A percentile compares a stretch with the other conserved stretches of the same genome.
These are phyloP conservation scores for Tricholoma matsutake DNA, from an alignment of 768 basidiomycete genomes.

Conservation along the genomic window DNA sequence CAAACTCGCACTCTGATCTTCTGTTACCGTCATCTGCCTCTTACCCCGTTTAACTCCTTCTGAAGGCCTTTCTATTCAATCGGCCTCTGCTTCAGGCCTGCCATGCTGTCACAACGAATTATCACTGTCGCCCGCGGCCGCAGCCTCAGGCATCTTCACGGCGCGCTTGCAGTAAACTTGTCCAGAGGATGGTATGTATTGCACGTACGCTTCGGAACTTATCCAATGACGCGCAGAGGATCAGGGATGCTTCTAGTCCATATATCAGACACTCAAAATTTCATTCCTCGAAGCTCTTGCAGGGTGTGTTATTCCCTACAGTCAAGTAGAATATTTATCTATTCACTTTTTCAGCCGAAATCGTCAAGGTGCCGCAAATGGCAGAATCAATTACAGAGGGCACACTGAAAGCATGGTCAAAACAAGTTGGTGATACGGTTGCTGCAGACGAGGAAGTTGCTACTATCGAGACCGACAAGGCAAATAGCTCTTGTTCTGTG, in stretches of 20 bases:
- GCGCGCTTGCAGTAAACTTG: constrained; percentile 30
- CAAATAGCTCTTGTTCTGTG: constrained; percentile 27
- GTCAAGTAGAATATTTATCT: neutral
- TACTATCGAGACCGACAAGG: constrained; percentile 99
- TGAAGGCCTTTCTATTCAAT: neutral
- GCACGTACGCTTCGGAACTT: constrained; percentile 5
- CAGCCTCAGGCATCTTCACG: constrained; percentile 36
- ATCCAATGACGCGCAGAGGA: constrained; percentile 10
- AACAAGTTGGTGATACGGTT: constrained; percentile 90
- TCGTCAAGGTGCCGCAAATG: constrained; percentile 95
- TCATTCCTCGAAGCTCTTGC: constrained; percentile 65
- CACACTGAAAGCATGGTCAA: constrained; percentile 91
- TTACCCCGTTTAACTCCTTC: neutral
- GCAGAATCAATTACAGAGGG: constrained; percentile 98
- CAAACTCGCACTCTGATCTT: neutral
- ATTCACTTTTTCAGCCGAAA: constrained; percentile 55
- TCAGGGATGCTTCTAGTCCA: constrained; percentile 45
- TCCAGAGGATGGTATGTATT: constrained; percentile 46
- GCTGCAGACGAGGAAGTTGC: constrained; percentile 94
- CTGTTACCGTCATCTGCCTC: neutral
- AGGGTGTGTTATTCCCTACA: constrained; percentile 44
- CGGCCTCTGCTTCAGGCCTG: constrained; percentile 2
- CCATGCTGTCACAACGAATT: constrained; percentile 71
- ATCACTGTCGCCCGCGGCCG: constrained; percentile 63
- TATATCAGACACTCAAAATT: constrained; percentile 57